A percentile compares a stretch with the other conserved stretches of the same genome.
These are phyloP conservation scores for Tricholoma terreum DNA, from an alignment of 768 basidiomycete species.

Conservation along the genomic window DNA sequence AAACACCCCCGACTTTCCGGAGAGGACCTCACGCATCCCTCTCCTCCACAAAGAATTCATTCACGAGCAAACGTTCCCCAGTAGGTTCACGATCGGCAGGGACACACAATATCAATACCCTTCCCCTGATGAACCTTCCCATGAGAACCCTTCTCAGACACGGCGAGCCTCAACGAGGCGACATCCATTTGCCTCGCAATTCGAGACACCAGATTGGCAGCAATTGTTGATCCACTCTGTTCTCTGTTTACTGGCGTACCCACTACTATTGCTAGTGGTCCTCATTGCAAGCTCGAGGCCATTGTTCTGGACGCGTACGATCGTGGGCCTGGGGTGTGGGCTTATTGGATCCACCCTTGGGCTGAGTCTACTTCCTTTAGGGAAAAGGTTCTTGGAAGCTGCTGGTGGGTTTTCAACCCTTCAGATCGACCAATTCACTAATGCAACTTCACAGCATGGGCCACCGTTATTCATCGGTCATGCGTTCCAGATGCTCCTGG, in stretches of 20 bases:
- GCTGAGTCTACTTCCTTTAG: constrained; percentile 27
- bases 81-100: constrained; percentile 1
- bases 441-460: constrained; percentile 33
- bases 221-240: constrained; percentile 26
- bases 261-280: constrained; percentile 29
- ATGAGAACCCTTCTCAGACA: constrained; percentile 1
- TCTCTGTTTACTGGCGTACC: constrained; percentile 33
- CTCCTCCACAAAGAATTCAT: constrained; percentile 1
- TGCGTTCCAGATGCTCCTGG: constrained; percentile 27
- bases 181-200: constrained; percentile 29
- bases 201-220: constrained; percentile 34
- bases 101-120: constrained; percentile 7
- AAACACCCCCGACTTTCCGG: not conserved
- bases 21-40: not conserved
- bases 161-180: too few relatives aligned
- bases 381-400: constrained; percentile 32
- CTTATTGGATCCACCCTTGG: constrained; percentile 31
- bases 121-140: constrained; percentile 11
- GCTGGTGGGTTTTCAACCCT: constrained; percentile 27
- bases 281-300: constrained; percentile 25
- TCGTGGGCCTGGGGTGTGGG: constrained; percentile 34
- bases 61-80: not conserved
- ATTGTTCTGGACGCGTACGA: constrained; percentile 40
- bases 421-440: not conserved
- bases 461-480: constrained; percentile 42